phyloP scores from a whole-genome alignment of 768 basidiomycete species.

The Nevesoporus exiguus region DNA sequence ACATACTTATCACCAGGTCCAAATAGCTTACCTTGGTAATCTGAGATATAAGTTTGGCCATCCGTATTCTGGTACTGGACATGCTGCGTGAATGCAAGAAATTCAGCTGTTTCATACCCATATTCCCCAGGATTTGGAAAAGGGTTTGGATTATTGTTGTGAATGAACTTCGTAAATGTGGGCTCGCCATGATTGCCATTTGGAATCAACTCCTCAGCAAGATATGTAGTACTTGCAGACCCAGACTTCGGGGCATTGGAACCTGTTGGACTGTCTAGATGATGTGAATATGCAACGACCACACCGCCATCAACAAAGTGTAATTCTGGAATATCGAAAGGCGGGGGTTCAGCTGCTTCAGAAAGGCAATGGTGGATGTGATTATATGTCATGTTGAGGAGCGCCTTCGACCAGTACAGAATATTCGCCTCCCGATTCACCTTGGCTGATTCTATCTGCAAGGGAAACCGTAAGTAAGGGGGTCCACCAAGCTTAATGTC shows the following conservation, averaged over 20 bases:
- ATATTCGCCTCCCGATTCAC: not conserved
- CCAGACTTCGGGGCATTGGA: no score
- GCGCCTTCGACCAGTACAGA: not conserved
- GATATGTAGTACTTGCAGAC: not conserved
- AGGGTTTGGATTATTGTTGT: not conserved
- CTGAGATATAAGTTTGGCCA: not conserved
- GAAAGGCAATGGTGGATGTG: not conserved
- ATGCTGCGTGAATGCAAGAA: not conserved
- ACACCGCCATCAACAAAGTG: not conserved
- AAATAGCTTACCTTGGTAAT: not conserved
- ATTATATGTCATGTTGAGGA: not conserved
- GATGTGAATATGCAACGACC: not conserved
- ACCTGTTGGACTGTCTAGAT: not conserved
- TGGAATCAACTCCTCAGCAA: not conserved
- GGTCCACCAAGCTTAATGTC: no score
- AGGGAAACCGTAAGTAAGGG: not conserved
- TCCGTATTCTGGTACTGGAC: not conserved
- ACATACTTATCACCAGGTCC: no score
- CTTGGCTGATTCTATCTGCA: not conserved
- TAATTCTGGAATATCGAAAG: not conserved
- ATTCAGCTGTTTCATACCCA: not conserved
- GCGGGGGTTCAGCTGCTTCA: not conserved
- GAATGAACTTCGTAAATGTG: not conserved
- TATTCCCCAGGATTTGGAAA: not conserved
- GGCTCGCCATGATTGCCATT: no score